Conservation (phyloP, 805 yeast species). For the Cyberlindnera nakhonratchasimensis region DNA sequence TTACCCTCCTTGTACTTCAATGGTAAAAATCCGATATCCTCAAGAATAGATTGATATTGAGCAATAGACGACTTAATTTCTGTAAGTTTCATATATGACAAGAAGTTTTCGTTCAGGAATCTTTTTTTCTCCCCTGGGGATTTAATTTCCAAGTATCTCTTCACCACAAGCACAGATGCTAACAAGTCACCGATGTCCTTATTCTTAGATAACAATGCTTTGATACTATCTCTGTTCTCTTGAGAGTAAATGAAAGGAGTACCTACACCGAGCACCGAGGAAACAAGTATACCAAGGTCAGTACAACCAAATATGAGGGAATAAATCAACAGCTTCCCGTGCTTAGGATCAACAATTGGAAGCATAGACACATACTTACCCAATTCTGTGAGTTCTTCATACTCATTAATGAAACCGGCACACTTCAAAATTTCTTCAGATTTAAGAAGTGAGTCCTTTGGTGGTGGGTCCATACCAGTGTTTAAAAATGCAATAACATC, state of each 20-base stretch:
- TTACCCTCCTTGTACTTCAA: slow-evolving; percentile 38
- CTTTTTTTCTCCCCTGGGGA: slow-evolving; percentile 31
- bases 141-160: slow-evolving; percentile 41
- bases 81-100: slow-evolving; percentile 61
- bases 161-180: slow-evolving; percentile 58
- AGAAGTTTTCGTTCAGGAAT: slow-evolving; percentile 52
- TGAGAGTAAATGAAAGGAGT: slow-evolving; percentile 63
- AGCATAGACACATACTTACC: slow-evolving; percentile 77
- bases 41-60: slow-evolving; percentile 67
- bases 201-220: slow-evolving; percentile 35
- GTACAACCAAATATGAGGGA: slow-evolving; percentile 83
- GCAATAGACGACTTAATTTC: slow-evolving; percentile 69
- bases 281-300: slow-evolving; percentile 73
- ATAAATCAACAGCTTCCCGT: slow-evolving; percentile 76
- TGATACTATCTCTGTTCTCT: slow-evolving; percentile 65
- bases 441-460: slow-evolving; percentile 34
- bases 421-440: slow-evolving; percentile 50
- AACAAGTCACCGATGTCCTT: slow-evolving; percentile 72
- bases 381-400: slow-evolving; percentile 58
- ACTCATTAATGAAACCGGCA: slow-evolving; percentile 64
- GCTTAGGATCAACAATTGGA: slow-evolving; percentile 79
- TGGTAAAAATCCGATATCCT: slow-evolving; percentile 77
- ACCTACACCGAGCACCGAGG: slow-evolving; percentile 71
- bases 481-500: slow-evolving; percentile 67
- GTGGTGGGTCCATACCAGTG: slow-evolving; percentile 82